Conservation (phyloP, 306 rosid species). For the Arachis hypogaea region DNA sequence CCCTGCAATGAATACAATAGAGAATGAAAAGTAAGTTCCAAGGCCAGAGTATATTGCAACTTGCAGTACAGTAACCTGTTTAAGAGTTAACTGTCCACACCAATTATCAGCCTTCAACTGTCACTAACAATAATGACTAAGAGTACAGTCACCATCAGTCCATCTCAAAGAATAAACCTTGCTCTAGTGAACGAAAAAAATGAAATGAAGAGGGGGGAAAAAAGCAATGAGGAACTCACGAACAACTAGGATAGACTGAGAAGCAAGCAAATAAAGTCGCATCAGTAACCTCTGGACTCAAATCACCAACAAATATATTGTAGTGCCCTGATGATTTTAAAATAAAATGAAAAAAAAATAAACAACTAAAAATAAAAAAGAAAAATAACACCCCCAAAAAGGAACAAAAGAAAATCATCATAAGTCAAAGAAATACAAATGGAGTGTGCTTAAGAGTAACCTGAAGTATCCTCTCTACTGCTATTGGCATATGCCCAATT, state of each 20-base stretch:
- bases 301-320: constrained; percentile 71
- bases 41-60: constrained; percentile 40
- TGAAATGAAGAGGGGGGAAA: constrained; percentile 4
- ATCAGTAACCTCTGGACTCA: constrained; percentile 82
- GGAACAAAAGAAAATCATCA: constrained; percentile 26
- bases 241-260: constrained; percentile 77
- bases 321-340: constrained; percentile 69
- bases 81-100: constrained; percentile 40
- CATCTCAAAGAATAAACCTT: constrained; percentile 37
- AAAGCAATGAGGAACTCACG: constrained; percentile 72
- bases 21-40: constrained; percentile 34
- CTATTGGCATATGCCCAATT: constrained; percentile 70
- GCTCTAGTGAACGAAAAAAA: constrained; percentile 36
- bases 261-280: constrained; percentile 75
- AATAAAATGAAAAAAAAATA: constrained; percentile 52
- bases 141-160: constrained; percentile 21
- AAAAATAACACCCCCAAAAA: constrained; percentile 46
- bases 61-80: constrained; percentile 18
- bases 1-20: constrained; percentile 50
- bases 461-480: constrained; percentile 67
- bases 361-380: constrained; percentile 41
- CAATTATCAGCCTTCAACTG: constrained; percentile 42
- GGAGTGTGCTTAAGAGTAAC: constrained; percentile 46
- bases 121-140: constrained; percentile 38
- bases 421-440: constrained; percentile 27